Evolutionary conservation across 495 filamentous ascomycete genomes (phyloP), one percentile per base, ranked within the genome.

Genomic region (Rhizodiscina lignyota): DNA sequence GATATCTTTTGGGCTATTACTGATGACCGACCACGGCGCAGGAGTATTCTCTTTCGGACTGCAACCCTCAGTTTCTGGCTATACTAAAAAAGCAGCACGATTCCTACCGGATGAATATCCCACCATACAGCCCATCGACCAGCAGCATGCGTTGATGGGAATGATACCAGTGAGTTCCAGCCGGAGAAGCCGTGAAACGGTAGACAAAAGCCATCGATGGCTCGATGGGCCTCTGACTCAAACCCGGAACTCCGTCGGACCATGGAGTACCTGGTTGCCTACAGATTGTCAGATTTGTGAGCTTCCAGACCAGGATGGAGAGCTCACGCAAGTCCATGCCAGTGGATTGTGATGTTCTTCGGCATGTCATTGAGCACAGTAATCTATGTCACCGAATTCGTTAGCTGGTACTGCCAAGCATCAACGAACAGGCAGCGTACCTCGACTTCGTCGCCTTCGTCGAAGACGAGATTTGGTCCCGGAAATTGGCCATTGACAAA

Each of bases 401-500:
- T n/a, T n/a, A n/a, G n/a, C n/a, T n/a, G n/a, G n/a, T n/a, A n/a
- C n/a, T n/a, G n/a, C n/a, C n/a, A n/a, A n/a, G n/a, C n/a, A n/a
- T n/a, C n/a, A n/a, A n/a, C n/a, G n/a, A n/a, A n/a, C n/a, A n/a
- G n/a, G n/a, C n/a, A n/a, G 12, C 63, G 58, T n/a, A 49, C 34
- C 44, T 74, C 57, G 37, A 77, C 71, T 30, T 60, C 57, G 43
- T 78, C 71, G 3, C 72, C 72, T 55, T 75, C 67, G 42, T 74
- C 66, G 3, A 74, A 8, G 24, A 8, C 24, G 24, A 79, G 58
- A 15, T 60, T 37, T 0, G 72, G 74, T 1, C 66, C 72, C 2
- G 74, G 74, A 35, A 66, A 68, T 17, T 70, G 67, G 2, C 65
- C 67, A 54, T 79, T 79, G 32, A 66, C 64, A 5, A 72, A 59